phyloP scores from a whole-genome alignment of 768 basidiomycete genomes.

The Naganishia vishniacii region DNA sequence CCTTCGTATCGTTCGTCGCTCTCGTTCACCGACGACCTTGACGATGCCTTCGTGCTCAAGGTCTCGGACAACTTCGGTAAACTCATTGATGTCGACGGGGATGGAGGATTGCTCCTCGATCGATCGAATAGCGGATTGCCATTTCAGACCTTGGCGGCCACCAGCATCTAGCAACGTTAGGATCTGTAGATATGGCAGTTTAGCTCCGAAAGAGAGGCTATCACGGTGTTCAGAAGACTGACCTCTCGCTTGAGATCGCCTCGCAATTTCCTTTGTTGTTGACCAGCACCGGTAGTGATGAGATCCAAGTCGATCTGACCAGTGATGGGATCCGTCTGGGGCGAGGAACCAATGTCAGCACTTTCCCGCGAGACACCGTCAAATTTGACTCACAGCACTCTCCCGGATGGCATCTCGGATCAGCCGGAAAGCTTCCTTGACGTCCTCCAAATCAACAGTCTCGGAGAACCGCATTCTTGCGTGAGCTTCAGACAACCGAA shows the following conservation, averaged over 20 bases:
- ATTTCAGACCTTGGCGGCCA: slow-evolving; percentile 32
- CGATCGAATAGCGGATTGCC: slow-evolving; percentile 20
- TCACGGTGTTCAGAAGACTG: neutral
- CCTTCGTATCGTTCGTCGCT: slow-evolving; percentile 65
- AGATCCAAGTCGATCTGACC: slow-evolving; percentile 92
- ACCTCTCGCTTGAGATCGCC: slow-evolving; percentile 88
- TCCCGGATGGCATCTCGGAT: slow-evolving; percentile 96
- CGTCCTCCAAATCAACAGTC: slow-evolving; percentile 79
- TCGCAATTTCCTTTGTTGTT: slow-evolving; percentile 73
- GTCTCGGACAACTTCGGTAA: slow-evolving; percentile 53
- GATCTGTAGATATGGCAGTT: slow-evolving; percentile 21
- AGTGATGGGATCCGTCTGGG: slow-evolving; percentile 79
- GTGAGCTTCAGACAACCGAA: slow-evolving; percentile 91
- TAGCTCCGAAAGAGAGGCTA: neutral
- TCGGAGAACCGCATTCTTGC: slow-evolving; percentile 89
- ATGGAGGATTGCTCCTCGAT: slow-evolving; percentile 80
- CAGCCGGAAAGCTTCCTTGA: slow-evolving; percentile 82
- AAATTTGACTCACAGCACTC: slow-evolving; percentile 50
- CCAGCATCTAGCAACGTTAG: slow-evolving; percentile 37
- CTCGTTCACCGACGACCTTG: slow-evolving; percentile 80
- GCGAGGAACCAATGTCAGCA: slow-evolving; percentile 1
- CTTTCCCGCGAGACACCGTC: neutral
- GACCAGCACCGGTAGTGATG: slow-evolving; percentile 85
- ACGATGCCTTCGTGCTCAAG: slow-evolving; percentile 76
- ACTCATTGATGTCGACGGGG: slow-evolving; percentile 71